phyloP scores from a whole-genome alignment of 2,329 filamentous ascomycete species.

The Lasiodiplodia sp. region DNA sequence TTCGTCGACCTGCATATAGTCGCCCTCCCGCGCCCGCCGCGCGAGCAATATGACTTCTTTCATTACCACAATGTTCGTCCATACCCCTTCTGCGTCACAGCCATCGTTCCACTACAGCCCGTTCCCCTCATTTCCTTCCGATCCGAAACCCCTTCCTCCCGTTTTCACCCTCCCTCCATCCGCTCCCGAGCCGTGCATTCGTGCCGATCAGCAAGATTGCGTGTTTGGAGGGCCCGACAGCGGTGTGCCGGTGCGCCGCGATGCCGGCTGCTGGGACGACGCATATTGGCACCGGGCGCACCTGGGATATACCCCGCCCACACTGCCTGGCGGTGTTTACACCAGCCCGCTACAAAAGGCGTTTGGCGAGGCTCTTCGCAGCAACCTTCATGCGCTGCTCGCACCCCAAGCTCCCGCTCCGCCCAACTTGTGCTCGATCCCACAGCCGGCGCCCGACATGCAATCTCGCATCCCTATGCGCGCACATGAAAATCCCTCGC shows the following conservation, averaged over 20 bases:
- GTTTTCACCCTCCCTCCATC: conserved; percentile 54
- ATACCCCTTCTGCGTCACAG: conserved; percentile 42
- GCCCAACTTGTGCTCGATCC: conserved; percentile 4
- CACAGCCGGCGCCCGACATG: conserved; percentile 29
- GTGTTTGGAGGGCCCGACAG: conserved; percentile 27
- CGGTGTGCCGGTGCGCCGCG: conserved; percentile 32
- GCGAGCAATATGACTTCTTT: conserved; percentile 72
- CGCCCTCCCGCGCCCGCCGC: conserved; percentile 12
- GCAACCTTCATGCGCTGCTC: conserved; percentile 25
- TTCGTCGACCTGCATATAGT: conserved; percentile 22
- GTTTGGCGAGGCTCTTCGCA: conserved; percentile 39
- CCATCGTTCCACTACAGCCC: conserved; percentile 42
- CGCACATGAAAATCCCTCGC: not conserved
- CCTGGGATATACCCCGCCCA: conserved; percentile 31
- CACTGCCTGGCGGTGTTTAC: conserved; percentile 39
- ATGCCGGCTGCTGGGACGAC: conserved; percentile 27
- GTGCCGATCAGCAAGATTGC: conserved; percentile 18
- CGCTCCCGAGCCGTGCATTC: conserved; percentile 17
- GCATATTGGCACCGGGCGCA: conserved; percentile 26
- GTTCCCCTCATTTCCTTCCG: conserved; percentile 43
- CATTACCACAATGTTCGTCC: conserved; percentile 80
- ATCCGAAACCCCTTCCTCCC: conserved; percentile 50
- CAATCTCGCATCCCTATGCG: conserved; percentile 44
- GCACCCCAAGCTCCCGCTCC: conserved; percentile 4
- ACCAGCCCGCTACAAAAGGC: conserved; percentile 43